phyloP scores from a whole-genome alignment of 2,329 filamentous ascomycete genomes.

The Hysterium pulicare region DNA sequence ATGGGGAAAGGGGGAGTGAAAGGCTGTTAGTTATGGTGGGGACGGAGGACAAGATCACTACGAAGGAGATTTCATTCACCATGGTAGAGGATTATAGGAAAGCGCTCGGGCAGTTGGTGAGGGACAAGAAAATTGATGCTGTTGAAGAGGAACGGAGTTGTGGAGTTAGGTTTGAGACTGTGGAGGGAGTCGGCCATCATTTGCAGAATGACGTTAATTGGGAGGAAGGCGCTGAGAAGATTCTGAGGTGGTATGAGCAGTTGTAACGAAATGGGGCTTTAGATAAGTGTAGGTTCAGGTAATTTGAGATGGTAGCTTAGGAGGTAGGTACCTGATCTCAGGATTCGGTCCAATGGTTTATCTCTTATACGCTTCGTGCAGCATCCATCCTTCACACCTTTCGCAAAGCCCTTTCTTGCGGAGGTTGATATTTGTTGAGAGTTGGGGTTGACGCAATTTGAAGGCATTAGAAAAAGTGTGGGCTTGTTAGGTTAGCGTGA shows the following conservation, averaged over 20 bases:
- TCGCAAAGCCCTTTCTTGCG: too few relatives aligned
- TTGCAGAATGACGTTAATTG: slow-evolving; percentile 53
- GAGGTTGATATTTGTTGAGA: too few relatives aligned
- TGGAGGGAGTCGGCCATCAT: slow-evolving; percentile 50
- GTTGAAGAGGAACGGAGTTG: slow-evolving; percentile 6
- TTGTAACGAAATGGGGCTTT: too few relatives aligned
- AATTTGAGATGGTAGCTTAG: too few relatives aligned
- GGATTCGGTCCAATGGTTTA: too few relatives aligned
- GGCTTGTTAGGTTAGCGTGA: too few relatives aligned
- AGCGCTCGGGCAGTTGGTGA: slow-evolving; percentile 30
- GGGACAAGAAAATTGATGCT: slow-evolving; percentile 28
- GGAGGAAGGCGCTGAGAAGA: slow-evolving; percentile 46
- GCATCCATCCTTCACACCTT: too few relatives aligned
- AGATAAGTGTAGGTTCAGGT: too few relatives aligned
- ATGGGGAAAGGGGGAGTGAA: slow-evolving; percentile 42
- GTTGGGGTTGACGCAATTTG: too few relatives aligned
- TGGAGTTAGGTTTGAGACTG: slow-evolving; percentile 2
- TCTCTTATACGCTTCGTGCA: too few relatives aligned
- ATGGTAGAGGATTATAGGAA: slow-evolving; percentile 34
- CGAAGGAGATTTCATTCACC: neutral
- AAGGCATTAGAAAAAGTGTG: too few relatives aligned
- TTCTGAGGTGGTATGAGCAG: slow-evolving; percentile 41
- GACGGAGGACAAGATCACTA: slow-evolving; percentile 21
- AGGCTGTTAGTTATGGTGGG: slow-evolving; percentile 41
- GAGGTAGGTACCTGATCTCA: too few relatives aligned